Base-by-base conservation (phyloP, 306 rosid species). In the Begonia loranthoides region DNA sequence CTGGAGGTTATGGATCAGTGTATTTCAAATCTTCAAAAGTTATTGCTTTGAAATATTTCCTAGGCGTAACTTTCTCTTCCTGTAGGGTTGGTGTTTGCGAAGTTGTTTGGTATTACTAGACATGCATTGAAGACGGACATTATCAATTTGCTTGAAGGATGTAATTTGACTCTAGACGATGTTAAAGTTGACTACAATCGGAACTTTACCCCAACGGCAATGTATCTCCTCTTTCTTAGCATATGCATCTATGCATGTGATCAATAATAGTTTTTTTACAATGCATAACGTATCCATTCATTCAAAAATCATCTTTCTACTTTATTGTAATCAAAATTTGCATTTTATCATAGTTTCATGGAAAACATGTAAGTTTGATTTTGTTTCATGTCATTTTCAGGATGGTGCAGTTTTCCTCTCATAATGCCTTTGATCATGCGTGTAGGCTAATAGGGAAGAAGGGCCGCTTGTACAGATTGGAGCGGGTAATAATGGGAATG, bases 71-170 rank as follows among this genome's bases (percentile, higher is more conserved):
- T 28, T 28, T 28, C 36, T 28, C 36, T 28, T 41, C 52, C 45
- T 10, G 64, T 58, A 82, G 93, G 83, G 62, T 41, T 52, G 65
- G 57, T 57, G 14, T 84, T 70, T 43, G 97, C 63, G 51, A 86
- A 36, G 67, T 62, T 86, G 68, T 0, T 6, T 1, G 79, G 87
- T 9, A 15, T 63, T 60, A 59, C 54, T 48, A 75, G 49, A 61
- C 51, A 73, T 53, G 70, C 68, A 6, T 76, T 92, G 60, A 92
- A 76, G 75, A 78, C 88, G 10, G 99, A 92, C 64, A 36, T 80
- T 56, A 62, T 86, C 62, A 61, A 65, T 68, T 40, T 72, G 60
- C 80, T 92, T 36, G 78, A 92, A 52, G 87, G 79, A 24, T 86
- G 73, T 50, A 69, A 76, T 55, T 66, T 92, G 82, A 67, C 77